Evolutionary conservation across 2,329 filamentous ascomycete genomes (phyloP), one percentile per base, ranked within the genome.

Genomic region (Thelonectria rubi): DNA sequence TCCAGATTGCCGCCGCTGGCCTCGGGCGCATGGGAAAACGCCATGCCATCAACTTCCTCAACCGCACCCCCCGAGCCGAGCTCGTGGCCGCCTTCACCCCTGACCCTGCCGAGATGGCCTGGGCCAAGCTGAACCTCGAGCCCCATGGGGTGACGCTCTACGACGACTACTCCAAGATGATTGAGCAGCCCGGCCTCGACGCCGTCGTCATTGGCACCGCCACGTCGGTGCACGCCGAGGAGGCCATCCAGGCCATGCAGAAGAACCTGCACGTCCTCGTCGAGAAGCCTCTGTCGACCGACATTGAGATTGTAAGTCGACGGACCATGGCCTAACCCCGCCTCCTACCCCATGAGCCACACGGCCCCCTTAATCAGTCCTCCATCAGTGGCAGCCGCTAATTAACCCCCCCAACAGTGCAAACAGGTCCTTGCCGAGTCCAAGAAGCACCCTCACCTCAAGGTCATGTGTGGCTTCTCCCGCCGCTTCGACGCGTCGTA

Each of bases 401-500:
- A n/a, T n/a, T 9, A 83, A 86, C 14, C 76, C 77, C 53, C 75
- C 77, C 54, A 81, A 82, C 57, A 60, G 58, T 60, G 58, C 47
- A 34, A 37, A 6, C 48, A 45, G 21, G 58, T 60, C 32, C 40
- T 60, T 30, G 42, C 42, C 45, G 58, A 60, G 40, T 21, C 52
- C 46, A 60, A 60, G 47, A 60, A 60, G 52, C 58, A 50, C 39
- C 86, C 87, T 2, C 72, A 87, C 55, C 80, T 88, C 37, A 90
- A 89, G 74, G 86, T 90, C 57, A 69, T 67, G 84, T 90, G 79
- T 15, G 61, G 61, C 14, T 64, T 64, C 61, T 64, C 61, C 2
- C 58, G 61, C 18, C 53, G 54, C 26, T 91, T 91, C 78, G 88
- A 90, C 70, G 78, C 81, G 42, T 88, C 84, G 30, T 91, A 90